A percentile compares a stretch with the other conserved stretches of the same genome.
phyloP scores from a whole-genome alignment of 192 early-diverging fungal species.

The Gorgonomyces haynaldii region DNA sequence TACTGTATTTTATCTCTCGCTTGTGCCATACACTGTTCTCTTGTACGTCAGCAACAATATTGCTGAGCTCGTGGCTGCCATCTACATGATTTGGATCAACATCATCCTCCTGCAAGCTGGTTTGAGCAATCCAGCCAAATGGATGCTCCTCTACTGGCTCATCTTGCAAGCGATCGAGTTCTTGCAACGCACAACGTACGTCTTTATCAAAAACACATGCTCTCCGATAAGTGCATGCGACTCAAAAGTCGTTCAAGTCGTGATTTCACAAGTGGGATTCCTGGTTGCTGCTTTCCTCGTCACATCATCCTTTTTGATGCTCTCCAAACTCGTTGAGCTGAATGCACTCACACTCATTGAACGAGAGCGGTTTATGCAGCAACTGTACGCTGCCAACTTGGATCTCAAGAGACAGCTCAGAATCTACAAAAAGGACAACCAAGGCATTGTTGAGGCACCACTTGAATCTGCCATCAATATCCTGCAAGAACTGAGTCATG shows the following conservation, averaged over 20 bases:
- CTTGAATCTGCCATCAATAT: background rate
- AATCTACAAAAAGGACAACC: background rate
- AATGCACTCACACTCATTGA: background rate
- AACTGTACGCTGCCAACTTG: background rate
- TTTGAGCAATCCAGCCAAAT: too few species aligned
- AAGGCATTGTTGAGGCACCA: background rate
- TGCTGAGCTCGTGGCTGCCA: too few species aligned
- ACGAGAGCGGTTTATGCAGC: background rate
- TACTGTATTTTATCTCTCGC: too few species aligned
- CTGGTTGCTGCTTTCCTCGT: background rate
- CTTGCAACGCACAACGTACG: too few species aligned
- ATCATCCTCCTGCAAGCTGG: too few species aligned
- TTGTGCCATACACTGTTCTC: too few species aligned
- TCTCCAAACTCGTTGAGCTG: background rate
- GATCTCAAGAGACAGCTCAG: constrained; percentile 1
- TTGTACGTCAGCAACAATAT: too few species aligned
- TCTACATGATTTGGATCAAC: too few species aligned
- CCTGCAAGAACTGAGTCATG: background rate
- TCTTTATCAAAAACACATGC: too few species aligned
- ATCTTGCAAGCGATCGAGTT: too few species aligned
- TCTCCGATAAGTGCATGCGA: background rate
- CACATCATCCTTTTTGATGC: background rate
- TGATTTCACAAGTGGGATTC: background rate
- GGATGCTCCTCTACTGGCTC: too few species aligned
- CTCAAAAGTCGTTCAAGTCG: background rate